Evolutionary conservation across 2,329 filamentous ascomycete genomes (phyloP), one percentile per base, ranked within the genome.

Genomic region (Scedosporium apiospermum): DNA sequence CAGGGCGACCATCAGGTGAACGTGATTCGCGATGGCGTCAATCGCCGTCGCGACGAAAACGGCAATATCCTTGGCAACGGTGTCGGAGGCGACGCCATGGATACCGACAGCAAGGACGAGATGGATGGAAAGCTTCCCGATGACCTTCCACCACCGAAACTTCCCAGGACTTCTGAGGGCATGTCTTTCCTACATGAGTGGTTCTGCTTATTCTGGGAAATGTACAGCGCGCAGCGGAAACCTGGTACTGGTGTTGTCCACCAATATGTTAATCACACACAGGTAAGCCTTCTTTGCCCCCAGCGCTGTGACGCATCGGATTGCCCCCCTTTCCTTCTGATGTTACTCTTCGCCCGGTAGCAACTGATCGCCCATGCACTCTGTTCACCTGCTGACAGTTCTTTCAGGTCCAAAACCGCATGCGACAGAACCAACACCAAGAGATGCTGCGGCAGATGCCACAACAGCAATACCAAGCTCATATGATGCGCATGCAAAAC

Each of bases 141-240:
- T 63, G 92, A 96, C 70, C 82, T 98, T 46, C 93, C 93, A 4
- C 81, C 84, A 6, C 88, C 91, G 12, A 86, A 86, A 65, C 79
- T 91, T 5, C 86, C 87, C 12, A 82, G 80, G 71, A 82, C 83
- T 58, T 80, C 80, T 65, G 82, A 82, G 62, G 89, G 88, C 69
- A 89, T 84, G 65, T 91, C 90, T 27, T 98, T 99, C 71, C 80
- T 99, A n/a, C 89, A 91, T 68, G 95, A 98, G 71, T 99, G 95
- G 95, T 99, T 96, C 79, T 91, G 88, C 71, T 83, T 97, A 61
- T 99, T 99, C 75, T 98, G 92, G 92, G 95, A 99, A 70, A 91
- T 98, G 68, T 96, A 90, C 75, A 87, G 87, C 71, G 91, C 91
- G 63, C 90, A 93, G 72, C 89, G 91, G 70, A 88, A 86, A 73